Percentiles rank a stretch among this genome's conserved stretches.
These are phyloP conservation scores for Boletus fagicola DNA, from an alignment of 768 basidiomycete species.

Conservation along the genomic window DNA sequence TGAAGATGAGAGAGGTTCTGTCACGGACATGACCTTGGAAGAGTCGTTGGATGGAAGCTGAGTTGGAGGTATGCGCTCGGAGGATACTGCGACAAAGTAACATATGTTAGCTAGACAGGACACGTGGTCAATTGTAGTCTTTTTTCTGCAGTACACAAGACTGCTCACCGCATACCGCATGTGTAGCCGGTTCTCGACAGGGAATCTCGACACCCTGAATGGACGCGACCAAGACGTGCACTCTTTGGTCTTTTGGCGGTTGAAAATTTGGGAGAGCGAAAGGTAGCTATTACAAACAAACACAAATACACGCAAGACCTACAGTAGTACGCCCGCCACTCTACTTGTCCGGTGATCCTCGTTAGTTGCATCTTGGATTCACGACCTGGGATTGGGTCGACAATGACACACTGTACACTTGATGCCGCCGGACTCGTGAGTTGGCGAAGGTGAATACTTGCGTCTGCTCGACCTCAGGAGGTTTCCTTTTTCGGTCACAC, in stretches of 20 bases:
- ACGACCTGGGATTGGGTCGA: too few relatives aligned
- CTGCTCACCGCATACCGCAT: constrained; percentile 60
- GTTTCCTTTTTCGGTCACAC: constrained; percentile 12
- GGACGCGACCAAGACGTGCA: constrained; percentile 26
- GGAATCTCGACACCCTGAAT: constrained; percentile 27
- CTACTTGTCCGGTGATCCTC: too few relatives aligned
- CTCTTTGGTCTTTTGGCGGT: background rate
- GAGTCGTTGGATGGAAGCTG: constrained; percentile 23
- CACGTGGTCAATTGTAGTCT: background rate
- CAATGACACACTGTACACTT: too few relatives aligned
- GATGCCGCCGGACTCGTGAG: too few relatives aligned
- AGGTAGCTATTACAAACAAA: constrained; percentile 20
- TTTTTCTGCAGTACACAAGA: background rate
- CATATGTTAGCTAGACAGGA: constrained; percentile 65
- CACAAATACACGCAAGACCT: constrained; percentile 13
- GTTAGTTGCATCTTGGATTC: too few relatives aligned
- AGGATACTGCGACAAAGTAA: constrained; percentile 64
- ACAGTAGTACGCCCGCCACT: too few relatives aligned
- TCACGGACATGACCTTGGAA: constrained; percentile 19
- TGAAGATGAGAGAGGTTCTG: constrained; percentile 9
- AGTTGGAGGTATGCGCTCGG: constrained; percentile 43
- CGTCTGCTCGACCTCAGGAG: background rate
- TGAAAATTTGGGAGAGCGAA: constrained; percentile 28
- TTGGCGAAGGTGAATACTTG: too few relatives aligned
- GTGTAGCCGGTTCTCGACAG: constrained; percentile 28